Evolutionary conservation across 2,329 filamentous ascomycete species (phyloP), one percentile per base, ranked within the genome.

Genomic region (Botrytis fragariae): DNA sequence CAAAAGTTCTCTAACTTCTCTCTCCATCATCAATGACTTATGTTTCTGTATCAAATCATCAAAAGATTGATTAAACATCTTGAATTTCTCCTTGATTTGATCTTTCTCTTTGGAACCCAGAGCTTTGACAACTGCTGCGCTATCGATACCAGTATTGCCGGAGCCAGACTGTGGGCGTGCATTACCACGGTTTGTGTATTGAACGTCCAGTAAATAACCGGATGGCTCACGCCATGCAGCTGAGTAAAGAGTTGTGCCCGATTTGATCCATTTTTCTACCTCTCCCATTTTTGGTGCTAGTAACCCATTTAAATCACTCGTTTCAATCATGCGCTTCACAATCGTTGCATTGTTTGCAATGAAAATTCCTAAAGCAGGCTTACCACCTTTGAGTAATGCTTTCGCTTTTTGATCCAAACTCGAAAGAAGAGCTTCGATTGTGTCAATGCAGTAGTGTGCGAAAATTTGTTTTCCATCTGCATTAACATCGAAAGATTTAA

Each of bases 41-140:
- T 99, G 95, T 74, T 90, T 91, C 45, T 87, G 83, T 10, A 98
- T 90, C 82, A 98, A 88, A 44, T 97, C 95, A 76, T 99, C 96
- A 80, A 99, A 99, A 62, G 88, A 90, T 14, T 88, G 85, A 81
- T 99, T 99, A 86, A 99, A 99, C 60, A 90, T 89, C 78, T 92
- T 90, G 83, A 98, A 99, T 83, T 98, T 98, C 82, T 94, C 91
- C 83, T 99, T 99, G 83, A 98, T 97, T 73, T 91, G 91, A 81
- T 99, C 96, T 82, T 95, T 97, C 81, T 99, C 96, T 82, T 97
- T 98, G 79, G 91, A 94, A 63, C 89, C 90, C 4, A 98, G 85
- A 1, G 89, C 89, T 82, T 97, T 97, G 74, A 98, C 86, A 73
- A 98, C 92, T 0, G 92, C 92, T 25, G 91, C 90, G 3, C 93